Percentiles rank a stretch among this genome's conserved stretches.
Evolutionary conservation across 2,329 filamentous ascomycete species (phyloP).

Genomic region (Phyllosticta citrichinensis): DNA sequence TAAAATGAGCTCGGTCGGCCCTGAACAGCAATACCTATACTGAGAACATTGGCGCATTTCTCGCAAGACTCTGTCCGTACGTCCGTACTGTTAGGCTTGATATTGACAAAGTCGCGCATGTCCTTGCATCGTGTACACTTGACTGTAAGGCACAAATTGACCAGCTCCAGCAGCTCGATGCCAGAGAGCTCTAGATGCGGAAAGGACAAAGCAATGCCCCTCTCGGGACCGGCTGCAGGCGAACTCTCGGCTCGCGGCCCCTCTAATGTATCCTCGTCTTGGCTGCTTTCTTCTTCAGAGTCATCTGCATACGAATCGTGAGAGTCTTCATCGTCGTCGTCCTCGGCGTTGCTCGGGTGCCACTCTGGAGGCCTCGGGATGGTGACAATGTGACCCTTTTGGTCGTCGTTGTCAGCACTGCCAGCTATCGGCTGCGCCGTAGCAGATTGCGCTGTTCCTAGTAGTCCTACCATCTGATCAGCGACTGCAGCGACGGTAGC

Average conservation of each 20-base stretch:
- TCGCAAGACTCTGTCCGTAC: conserved; percentile 41
- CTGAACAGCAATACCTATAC: conserved; percentile 26
- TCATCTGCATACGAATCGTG: conserved; percentile 33
- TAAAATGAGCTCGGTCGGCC: not conserved
- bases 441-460: not conserved
- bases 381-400: conserved; percentile 56
- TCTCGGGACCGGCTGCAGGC: conserved; percentile 41
- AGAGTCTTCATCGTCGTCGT: conserved; percentile 26
- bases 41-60: conserved; percentile 44
- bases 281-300: conserved; percentile 36
- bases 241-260: conserved; percentile 33
- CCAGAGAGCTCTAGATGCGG: conserved; percentile 67
- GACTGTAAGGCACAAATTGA: conserved; percentile 56
- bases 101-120: conserved; percentile 55
- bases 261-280: conserved; percentile 35
- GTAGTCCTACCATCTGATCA: not conserved
- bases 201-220: conserved; percentile 69
- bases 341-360: conserved; percentile 27
- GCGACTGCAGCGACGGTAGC: not conserved
- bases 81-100: conserved; percentile 44
- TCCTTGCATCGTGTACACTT: conserved; percentile 76
- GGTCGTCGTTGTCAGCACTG: conserved; percentile 24
- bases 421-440: conserved; percentile 14
- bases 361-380: conserved; percentile 74
- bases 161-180: conserved; percentile 65